These are phyloP conservation scores for Rauvolfia tetraphylla DNA, from an alignment of 257 asterid genomes.

Conservation along the genomic window DNA sequence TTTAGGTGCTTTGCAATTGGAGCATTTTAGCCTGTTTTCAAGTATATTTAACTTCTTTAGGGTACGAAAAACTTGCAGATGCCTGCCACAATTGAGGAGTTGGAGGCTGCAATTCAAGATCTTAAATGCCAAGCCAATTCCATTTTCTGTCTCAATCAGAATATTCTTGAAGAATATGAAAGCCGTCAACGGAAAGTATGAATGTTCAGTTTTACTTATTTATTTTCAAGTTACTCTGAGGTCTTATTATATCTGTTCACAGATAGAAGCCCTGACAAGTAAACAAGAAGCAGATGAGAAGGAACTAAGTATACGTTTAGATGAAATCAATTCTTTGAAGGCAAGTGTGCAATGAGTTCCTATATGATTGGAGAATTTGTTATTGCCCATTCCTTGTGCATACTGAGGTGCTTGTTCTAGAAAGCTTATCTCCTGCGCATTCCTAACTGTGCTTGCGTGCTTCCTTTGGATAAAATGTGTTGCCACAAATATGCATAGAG, in stretches of 20 bases:
- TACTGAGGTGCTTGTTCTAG: neutral
- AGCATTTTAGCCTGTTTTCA: neutral
- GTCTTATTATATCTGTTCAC: conserved; percentile 28
- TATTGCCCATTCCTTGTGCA: neutral
- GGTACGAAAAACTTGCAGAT: conserved; percentile 42
- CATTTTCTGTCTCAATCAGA: conserved; percentile 76
- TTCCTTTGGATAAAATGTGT: neutral
- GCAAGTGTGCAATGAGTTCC: conserved; percentile 26
- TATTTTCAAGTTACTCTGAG: conserved; percentile 13
- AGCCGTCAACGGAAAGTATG: conserved; percentile 66
- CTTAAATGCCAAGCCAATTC: conserved; percentile 74
- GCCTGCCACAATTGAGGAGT: conserved; percentile 89
- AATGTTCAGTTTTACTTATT: conserved; percentile 6
- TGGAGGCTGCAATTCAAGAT: conserved; percentile 81
- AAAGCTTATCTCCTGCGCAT: neutral
- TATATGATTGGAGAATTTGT: neutral
- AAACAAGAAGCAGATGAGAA: conserved; percentile 62
- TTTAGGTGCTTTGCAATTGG: neutral
- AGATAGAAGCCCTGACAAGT: conserved; percentile 61
- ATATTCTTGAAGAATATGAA: conserved; percentile 85
- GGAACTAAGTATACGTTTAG: conserved; percentile 38
- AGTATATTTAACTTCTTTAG: neutral
- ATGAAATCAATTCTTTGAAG: conserved; percentile 70
- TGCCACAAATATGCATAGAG: neutral
- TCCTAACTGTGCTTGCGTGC: conserved; percentile 4